A percentile compares a stretch with the other conserved stretches of the same genome.
Conservation (phyloP, 345 rosid genomes). For the Melastoma malabathricum region DNA sequence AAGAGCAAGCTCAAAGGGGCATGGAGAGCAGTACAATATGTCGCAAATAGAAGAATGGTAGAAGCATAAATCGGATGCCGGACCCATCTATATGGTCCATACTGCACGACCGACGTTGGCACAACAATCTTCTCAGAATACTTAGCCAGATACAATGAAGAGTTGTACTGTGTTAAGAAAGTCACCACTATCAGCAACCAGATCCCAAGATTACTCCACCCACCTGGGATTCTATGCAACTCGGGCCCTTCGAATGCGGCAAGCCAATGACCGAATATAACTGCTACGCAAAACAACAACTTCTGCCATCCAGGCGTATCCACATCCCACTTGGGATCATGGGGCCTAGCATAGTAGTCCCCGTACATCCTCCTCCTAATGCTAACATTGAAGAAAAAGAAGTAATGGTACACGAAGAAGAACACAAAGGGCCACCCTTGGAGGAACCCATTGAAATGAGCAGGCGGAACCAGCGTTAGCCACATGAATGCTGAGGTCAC, state of each 20-base stretch:
- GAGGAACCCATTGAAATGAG: constrained; percentile 66
- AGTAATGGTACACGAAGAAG: constrained; percentile 78
- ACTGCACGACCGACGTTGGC: constrained; percentile 71
- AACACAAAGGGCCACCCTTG: constrained; percentile 87
- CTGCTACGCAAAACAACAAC: constrained; percentile 43
- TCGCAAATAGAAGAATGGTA: constrained; percentile 50
- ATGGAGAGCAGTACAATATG: constrained; percentile 51
- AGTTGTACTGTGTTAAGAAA: constrained; percentile 60
- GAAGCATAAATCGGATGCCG: constrained; percentile 72
- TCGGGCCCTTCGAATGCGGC: constrained; percentile 90
- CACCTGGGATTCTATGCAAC: constrained; percentile 58
- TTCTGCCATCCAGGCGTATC: constrained; percentile 40
- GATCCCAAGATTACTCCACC: constrained; percentile 55
- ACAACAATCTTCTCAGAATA: constrained; percentile 73
- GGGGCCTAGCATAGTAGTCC: constrained; percentile 47
- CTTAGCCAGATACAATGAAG: constrained; percentile 74
- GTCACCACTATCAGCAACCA: constrained; percentile 56
- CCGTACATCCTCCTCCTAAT: constrained; percentile 70
- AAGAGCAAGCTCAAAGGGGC: constrained; percentile 66
- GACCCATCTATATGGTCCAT: constrained; percentile 86
- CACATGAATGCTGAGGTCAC: constrained; percentile 64
- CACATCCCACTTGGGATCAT: constrained; percentile 79
- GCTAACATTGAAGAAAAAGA: constrained; percentile 77
- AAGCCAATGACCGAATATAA: constrained; percentile 64
- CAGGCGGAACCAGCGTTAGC: constrained; percentile 84